Conservation (phyloP, 169 alveolate genomes). For the Plasmodium gonderi region DNA sequence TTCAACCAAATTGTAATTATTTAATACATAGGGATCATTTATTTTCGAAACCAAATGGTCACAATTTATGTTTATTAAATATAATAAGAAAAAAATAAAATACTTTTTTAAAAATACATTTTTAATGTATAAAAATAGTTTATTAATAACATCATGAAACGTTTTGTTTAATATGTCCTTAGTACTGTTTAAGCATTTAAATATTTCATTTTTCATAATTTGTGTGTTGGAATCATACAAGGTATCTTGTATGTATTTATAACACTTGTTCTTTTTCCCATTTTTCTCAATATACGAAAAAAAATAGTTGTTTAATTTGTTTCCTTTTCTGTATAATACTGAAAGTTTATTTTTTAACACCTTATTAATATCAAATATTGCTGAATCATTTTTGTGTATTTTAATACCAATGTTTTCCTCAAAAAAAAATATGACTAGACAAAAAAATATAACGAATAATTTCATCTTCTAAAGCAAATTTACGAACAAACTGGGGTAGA, state of each 20-base stretch:
- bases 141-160: constrained; percentile 58
- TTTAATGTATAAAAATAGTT: constrained; percentile 55
- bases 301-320: constrained; percentile 70
- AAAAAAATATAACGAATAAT: constrained; percentile 47
- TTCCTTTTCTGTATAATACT: constrained; percentile 67
- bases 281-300: constrained; percentile 67
- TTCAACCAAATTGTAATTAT: constrained; percentile 50
- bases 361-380: constrained; percentile 63
- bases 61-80: constrained; percentile 65
- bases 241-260: constrained; percentile 69
- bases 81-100: constrained; percentile 51
- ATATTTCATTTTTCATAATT: constrained; percentile 55
- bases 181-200: constrained; percentile 40
- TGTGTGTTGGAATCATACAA: constrained; percentile 69
- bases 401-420: constrained; percentile 60
- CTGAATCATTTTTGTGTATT: constrained; percentile 63
- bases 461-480: constrained; percentile 38
- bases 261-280: constrained; percentile 70
- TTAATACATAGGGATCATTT: constrained; percentile 59
- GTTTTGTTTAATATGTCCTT: constrained; percentile 61
- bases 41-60: constrained; percentile 42
- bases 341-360: constrained; percentile 36
- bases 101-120: constrained; percentile 70
- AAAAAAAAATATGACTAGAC: constrained; percentile 49
- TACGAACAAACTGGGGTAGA: constrained; percentile 18